Conservation (phyloP, 2,329 filamentous ascomycete genomes). For the Hirsutella minnesotensis region DNA sequence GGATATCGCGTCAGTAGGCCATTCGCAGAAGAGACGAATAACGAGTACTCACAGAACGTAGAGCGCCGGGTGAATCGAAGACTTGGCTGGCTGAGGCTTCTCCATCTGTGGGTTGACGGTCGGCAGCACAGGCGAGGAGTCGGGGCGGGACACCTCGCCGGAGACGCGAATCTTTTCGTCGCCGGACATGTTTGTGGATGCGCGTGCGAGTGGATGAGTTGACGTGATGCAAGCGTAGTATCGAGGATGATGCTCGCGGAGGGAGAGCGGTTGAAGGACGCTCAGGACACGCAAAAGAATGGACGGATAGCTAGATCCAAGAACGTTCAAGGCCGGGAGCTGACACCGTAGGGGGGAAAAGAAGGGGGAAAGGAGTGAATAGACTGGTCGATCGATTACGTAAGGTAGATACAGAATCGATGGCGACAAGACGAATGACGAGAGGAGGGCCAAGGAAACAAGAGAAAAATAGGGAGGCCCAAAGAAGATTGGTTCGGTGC, state of each 20-base stretch:
- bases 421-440: conserved; percentile 11
- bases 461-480: conserved; percentile 17
- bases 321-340: background rate
- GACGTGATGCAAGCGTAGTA: conserved; percentile 20
- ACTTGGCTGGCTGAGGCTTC: conserved; percentile 55
- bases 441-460: conserved; percentile 10
- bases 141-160: conserved; percentile 56
- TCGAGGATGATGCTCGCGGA: conserved; percentile 13
- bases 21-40: background rate
- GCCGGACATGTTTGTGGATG: conserved; percentile 2
- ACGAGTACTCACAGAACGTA: conserved; percentile 56
- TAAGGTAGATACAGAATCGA: conserved; percentile 19
- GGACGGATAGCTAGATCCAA: conserved; percentile 23
- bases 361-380: conserved; percentile 11
- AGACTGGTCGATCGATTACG: conserved; percentile 17
- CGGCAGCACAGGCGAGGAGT: conserved; percentile 56
- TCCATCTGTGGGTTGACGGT: conserved; percentile 66
- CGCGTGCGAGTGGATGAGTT: background rate
- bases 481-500: background rate
- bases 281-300: conserved; percentile 24
- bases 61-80: conserved; percentile 64
- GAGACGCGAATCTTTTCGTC: conserved; percentile 76
- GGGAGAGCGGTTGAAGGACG: conserved; percentile 8
- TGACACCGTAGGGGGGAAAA: background rate
- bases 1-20: background rate